A percentile compares a stretch with the other conserved stretches of the same genome.
Conservation (phyloP, 2,329 filamentous ascomycete species). For the Bipolaris oryzae region DNA sequence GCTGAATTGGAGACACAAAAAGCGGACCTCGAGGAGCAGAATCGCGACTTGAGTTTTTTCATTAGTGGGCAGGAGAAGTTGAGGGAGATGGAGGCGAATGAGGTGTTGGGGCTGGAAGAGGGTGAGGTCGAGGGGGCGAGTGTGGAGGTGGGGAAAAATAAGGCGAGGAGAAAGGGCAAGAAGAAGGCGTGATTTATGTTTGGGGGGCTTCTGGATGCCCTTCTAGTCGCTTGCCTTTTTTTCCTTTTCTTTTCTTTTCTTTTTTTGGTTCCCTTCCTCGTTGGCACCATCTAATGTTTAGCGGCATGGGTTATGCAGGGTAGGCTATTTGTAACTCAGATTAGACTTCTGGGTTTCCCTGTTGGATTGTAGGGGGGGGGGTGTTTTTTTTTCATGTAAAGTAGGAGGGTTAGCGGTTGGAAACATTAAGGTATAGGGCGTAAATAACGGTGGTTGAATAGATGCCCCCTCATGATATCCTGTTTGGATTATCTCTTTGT, state of each 20-base stretch:
- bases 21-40: slow-evolving; percentile 80
- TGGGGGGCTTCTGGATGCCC: not conserved
- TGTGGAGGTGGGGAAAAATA: slow-evolving; percentile 35
- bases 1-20: slow-evolving; percentile 59
- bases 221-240: not conserved
- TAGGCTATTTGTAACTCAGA: not conserved
- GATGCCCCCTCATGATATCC: too few relatives aligned
- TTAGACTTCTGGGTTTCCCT: too few relatives aligned
- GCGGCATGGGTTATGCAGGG: not conserved
- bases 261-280: not conserved
- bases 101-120: slow-evolving; percentile 69
- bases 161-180: slow-evolving; percentile 31
- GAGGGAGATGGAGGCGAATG: slow-evolving; percentile 69
- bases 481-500: too few relatives aligned
- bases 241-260: not conserved
- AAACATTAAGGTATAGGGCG: too few relatives aligned
- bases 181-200: slow-evolving; percentile 21
- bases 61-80: slow-evolving; percentile 84
- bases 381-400: not conserved
- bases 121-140: slow-evolving; percentile 62
- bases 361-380: too few relatives aligned
- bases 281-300: not conserved
- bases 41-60: slow-evolving; percentile 85
- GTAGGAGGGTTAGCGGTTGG: not conserved
- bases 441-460: too few relatives aligned